Base-by-base conservation (phyloP, 2,329 filamentous ascomycete species). In the Colletotrichum viniferum region DNA sequence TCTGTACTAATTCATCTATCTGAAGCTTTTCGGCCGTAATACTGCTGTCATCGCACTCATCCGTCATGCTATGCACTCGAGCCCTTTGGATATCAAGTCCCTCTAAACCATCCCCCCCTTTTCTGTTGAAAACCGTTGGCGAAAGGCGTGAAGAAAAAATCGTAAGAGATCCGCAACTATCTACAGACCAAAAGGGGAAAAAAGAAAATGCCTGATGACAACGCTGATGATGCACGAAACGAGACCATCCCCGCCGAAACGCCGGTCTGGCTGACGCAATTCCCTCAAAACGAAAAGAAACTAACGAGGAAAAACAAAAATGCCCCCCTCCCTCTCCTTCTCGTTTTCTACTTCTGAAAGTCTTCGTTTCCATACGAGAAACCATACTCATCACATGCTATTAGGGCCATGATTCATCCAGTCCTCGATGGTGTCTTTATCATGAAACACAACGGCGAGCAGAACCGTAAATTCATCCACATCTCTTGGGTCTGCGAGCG, bases 381-480 rank as follows among this genome's bases (percentile, higher is more conserved):
- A 13, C 14, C 24, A 10, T 43, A 21, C 18, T 28, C 24, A 13
- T 74, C 38, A 76, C n/a, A 75, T 74, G 30, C 52, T 30, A 12
- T 62, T 61, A 3, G 67, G 62, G 14, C 73, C 76, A 30, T 76
- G 73, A 36, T 69, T 65, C 7, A 76, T 58, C 77, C 76, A 78
- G 61, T 78, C 76, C 67, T 78, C 77, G n/a, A 78, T 36, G 28
- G 65, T 36, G 24, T 78, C 69, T 43, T 58, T 77, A 14, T 76
- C 77, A 10, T 70, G 69, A 21, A 73, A 76, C n/a, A 71, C 73
- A 10, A 78, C 77, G 7, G 68, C 73, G 13, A 74, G 69, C 38
- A 78, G 34, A 21, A 78, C 21, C 32, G 76, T 75, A 18, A 78
- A 77, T 38, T 78, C 77, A 43, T 78, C 77, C 5, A 76, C 69